Percentiles rank a stretch among this genome's conserved stretches.
phyloP scores from a whole-genome alignment of 2,329 filamentous ascomycete species.

The Lecanicillium sp. region DNA sequence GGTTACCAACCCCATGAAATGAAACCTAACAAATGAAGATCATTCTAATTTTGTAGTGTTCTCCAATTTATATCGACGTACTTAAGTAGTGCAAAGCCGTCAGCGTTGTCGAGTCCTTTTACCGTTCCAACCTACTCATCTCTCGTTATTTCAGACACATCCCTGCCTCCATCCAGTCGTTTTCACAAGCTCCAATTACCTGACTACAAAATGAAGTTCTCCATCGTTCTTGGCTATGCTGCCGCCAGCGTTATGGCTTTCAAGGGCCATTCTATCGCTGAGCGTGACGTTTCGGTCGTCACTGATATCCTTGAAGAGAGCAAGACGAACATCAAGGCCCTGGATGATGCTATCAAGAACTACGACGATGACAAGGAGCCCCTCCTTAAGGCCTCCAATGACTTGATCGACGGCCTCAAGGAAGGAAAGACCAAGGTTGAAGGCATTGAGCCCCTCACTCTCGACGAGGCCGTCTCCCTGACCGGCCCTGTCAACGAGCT shows the following conservation, averaged over 20 bases:
- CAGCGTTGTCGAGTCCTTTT: too few relatives aligned
- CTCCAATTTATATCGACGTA: too few relatives aligned
- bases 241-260: slow-evolving; percentile 2
- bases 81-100: too few relatives aligned
- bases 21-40: too few relatives aligned
- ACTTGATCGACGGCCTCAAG: slow-evolving; percentile 2
- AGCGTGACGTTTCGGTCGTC: slow-evolving; percentile 1
- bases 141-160: too few relatives aligned
- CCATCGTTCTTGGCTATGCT: neutral
- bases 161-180: too few relatives aligned
- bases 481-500: slow-evolving; percentile 6
- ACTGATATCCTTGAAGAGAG: slow-evolving; percentile 1
- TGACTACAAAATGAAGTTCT: too few relatives aligned
- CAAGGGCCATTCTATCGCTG: neutral
- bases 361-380: slow-evolving; percentile 4
- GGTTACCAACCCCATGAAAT: too few relatives aligned
- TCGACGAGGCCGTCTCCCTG: slow-evolving; percentile 6
- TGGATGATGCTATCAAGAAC: slow-evolving; percentile 2
- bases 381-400: slow-evolving; percentile 6
- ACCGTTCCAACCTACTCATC: too few relatives aligned
- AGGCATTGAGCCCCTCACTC: neutral
- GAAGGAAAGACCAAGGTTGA: slow-evolving; percentile 7
- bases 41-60: too few relatives aligned
- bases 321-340: slow-evolving; percentile 4
- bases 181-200: too few relatives aligned